A percentile compares a stretch with the other conserved stretches of the same genome.
Conservation (phyloP, 1,284 basidiomycete species). For the Cutaneotrichosporon cutaneum region DNA sequence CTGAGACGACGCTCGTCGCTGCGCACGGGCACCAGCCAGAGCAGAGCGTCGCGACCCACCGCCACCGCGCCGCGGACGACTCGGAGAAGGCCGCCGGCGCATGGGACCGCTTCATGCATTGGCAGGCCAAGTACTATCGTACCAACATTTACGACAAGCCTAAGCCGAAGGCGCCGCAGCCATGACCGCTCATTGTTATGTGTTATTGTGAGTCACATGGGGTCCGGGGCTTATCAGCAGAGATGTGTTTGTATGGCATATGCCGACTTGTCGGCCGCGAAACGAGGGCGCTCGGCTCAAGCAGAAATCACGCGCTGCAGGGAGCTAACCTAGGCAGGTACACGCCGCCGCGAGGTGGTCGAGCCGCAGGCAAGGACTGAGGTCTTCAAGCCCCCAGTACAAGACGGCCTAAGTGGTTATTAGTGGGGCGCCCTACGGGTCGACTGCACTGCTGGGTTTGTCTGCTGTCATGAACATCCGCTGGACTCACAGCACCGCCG, state of each 20-base stretch:
- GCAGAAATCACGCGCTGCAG: no score
- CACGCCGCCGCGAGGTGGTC: no score
- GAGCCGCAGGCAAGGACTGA: no score
- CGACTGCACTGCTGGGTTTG: no score
- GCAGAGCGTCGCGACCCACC: not conserved
- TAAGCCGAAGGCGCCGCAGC: not conserved
- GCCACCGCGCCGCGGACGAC: not conserved
- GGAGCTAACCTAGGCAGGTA: no score
- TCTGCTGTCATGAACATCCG: no score
- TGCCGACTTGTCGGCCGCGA: no score
- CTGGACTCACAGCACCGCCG: no score
- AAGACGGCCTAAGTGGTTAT: no score
- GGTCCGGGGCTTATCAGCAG: not conserved
- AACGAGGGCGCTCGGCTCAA: no score
- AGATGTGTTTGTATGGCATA: not conserved
- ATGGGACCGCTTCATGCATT: slow-evolving; percentile 1
- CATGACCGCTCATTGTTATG: not conserved
- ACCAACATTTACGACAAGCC: not conserved
- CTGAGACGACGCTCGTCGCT: slow-evolving; percentile 5
- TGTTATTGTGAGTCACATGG: not conserved
- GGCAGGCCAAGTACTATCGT: slow-evolving; percentile 6
- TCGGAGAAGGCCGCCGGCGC: not conserved
- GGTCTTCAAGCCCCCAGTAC: no score
- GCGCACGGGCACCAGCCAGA: not conserved
- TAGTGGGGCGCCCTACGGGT: no score